These are phyloP conservation scores for Ophiostoma australiae DNA, from an alignment of 2,329 filamentous ascomycete species.

Conservation along the genomic window DNA sequence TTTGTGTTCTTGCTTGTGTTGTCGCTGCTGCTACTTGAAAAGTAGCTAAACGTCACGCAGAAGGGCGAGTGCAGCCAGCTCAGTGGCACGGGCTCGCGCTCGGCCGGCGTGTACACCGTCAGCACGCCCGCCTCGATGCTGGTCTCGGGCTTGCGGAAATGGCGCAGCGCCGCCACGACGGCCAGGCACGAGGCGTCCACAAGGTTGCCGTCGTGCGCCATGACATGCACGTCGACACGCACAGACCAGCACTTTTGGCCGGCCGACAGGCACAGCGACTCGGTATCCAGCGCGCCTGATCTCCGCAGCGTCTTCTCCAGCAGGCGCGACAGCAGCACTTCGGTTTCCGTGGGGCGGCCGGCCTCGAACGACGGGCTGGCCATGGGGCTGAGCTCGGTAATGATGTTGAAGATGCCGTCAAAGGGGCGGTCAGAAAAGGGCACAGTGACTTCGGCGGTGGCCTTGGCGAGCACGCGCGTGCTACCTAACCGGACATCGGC, in stretches of 20 bases:
- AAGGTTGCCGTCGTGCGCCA: conserved; percentile 86
- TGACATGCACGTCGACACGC: conserved; percentile 83
- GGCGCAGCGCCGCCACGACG: conserved; percentile 79
- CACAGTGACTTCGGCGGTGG: conserved; percentile 81
- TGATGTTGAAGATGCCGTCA: conserved; percentile 90
- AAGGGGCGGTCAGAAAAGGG: conserved; percentile 86
- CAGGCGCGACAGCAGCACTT: conserved; percentile 78
- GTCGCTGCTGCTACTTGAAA: conserved; percentile 33
- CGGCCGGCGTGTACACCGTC: conserved; percentile 75
- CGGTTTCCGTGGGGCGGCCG: conserved; percentile 74
- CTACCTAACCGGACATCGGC: conserved; percentile 84
- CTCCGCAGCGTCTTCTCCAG: conserved; percentile 93
- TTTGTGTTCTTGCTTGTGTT: not conserved
- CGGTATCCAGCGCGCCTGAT: conserved; percentile 87
- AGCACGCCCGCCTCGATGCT: conserved; percentile 78
- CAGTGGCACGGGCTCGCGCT: conserved; percentile 84
- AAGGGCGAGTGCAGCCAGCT: conserved; percentile 90
- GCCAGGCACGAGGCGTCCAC: conserved; percentile 82
- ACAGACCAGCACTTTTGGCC: conserved; percentile 88
- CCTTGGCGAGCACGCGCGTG: conserved; percentile 79
- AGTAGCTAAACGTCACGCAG: conserved; percentile 86
- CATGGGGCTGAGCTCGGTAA: conserved; percentile 87
- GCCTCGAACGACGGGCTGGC: conserved; percentile 85
- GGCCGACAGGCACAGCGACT: conserved; percentile 89
- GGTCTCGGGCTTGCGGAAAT: conserved; percentile 88